Evolutionary conservation across 345 rosid species (phyloP), one percentile per base, ranked within the genome.

Genomic region (Camelina hispida): DNA sequence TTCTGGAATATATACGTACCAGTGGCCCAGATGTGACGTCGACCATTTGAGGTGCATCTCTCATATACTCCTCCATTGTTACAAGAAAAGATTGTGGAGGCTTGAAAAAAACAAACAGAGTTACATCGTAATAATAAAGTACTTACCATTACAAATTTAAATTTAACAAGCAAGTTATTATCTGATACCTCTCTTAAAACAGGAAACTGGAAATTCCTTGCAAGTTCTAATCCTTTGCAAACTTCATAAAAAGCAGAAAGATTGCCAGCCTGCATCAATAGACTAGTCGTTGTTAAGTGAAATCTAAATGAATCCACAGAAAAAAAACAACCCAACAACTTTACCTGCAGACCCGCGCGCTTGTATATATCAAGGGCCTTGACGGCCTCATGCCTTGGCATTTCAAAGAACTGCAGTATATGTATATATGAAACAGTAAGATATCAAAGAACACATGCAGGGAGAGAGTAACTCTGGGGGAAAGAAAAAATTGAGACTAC

Each of bases 201-300:
- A 10, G 97, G 96, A 84, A 93, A 93, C 83, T 93, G 96, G 62
- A 93, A 90, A 74, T 93, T 93, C 80, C 94, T 87, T 28, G 96
- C 97, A 78, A 90, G 88, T 84, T 92, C 93, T 85, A 92, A 80
- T 62, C 96, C 87, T 86, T 85, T 88, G 81, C 96, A 92, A 52
- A 88, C 74, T 78, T 88, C 92, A 77, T 92, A 92, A 81, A 92
- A 92, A 75, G 81, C 85, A 65, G 96, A 91, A 68, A 92, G 93
- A 71, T 72, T 78, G 47, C 83, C 84, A 69, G 97, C 92, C 97
- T 92, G 90, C 70, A 71, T 35, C 35, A 54, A 40, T 67, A 77
- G 40, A 46, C 10, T 50, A 30, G 16, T 37, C n/a, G 6, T 64
- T 22, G 35, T 35, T 30, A 64, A 55, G 55, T 56, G 62, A 47